Percentiles rank a stretch among this genome's conserved stretches.
These are phyloP conservation scores for Phytophthora sansomeana DNA, from an alignment of 352 stramenopile species.

Conservation along the genomic window DNA sequence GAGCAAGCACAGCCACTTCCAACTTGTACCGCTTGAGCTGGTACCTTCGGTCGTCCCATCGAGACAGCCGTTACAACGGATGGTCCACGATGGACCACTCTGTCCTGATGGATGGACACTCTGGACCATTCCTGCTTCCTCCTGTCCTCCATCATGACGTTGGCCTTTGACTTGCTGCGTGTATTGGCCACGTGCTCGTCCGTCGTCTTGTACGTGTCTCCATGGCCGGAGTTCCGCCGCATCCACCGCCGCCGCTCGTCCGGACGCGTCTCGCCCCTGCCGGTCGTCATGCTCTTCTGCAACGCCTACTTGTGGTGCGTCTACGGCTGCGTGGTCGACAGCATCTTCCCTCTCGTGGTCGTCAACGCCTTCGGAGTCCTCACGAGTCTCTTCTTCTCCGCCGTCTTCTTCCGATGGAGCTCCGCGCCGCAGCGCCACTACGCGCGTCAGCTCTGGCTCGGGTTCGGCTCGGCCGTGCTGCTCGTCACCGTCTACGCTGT, in stretches of 20 bases:
- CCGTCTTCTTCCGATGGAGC: conserved; percentile 39
- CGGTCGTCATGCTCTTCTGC: conserved; percentile 41
- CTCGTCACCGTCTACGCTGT: conserved; percentile 29
- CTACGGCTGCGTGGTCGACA: conserved; percentile 41
- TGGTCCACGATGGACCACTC: neutral
- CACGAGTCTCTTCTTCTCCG: conserved; percentile 41
- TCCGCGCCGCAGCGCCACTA: conserved; percentile 12
- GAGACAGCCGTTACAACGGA: neutral
- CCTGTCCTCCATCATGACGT: conserved; percentile 14
- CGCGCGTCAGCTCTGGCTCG: conserved; percentile 23
- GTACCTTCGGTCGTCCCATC: too few species aligned
- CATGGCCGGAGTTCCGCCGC: conserved; percentile 35
- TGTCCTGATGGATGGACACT: neutral
- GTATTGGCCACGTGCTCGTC: conserved; percentile 36
- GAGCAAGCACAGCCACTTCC: too few species aligned
- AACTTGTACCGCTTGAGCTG: too few species aligned
- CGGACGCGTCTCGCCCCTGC: conserved; percentile 34
- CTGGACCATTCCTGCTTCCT: neutral
- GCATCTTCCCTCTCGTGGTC: conserved; percentile 43
- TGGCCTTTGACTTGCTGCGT: conserved; percentile 36
- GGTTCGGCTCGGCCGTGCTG: conserved; percentile 13
- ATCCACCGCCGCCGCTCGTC: conserved; percentile 25
- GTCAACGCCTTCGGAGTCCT: conserved; percentile 37
- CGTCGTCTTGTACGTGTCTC: conserved; percentile 36
- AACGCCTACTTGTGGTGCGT: conserved; percentile 43